These are phyloP conservation scores for Neonectria hederae DNA, from an alignment of 2,329 filamentous ascomycete species.

Conservation along the genomic window DNA sequence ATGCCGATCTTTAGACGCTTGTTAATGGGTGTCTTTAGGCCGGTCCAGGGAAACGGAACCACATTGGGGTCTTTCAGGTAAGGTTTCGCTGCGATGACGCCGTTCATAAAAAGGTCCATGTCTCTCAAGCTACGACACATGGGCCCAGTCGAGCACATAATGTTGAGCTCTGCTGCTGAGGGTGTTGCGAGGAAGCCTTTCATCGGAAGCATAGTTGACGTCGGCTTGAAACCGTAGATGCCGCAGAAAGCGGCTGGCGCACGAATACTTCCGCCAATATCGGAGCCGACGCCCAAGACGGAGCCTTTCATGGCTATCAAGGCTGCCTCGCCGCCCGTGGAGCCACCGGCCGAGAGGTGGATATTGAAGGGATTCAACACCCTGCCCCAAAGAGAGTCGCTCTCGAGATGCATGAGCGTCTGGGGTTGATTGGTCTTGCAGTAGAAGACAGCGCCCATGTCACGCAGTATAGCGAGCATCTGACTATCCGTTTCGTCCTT, in stretches of 20 bases:
- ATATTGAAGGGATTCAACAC: constrained; percentile 70
- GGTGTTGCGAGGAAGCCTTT: constrained; percentile 38
- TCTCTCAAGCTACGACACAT: constrained; percentile 39
- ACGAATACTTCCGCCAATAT: constrained; percentile 50
- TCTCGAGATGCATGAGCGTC: constrained; percentile 63
- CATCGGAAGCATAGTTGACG: constrained; percentile 39
- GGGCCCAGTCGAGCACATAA: constrained; percentile 44
- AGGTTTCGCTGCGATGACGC: constrained; percentile 25
- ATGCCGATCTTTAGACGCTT: constrained; percentile 54
- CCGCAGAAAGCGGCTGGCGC: constrained; percentile 44
- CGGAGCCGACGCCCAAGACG: constrained; percentile 50
- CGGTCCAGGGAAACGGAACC: constrained; percentile 45
- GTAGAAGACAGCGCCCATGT: constrained; percentile 60
- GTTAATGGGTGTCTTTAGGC: constrained; percentile 27
- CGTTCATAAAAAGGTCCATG: constrained; percentile 35
- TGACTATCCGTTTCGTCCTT: constrained; percentile 62
- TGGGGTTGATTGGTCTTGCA: constrained; percentile 71
- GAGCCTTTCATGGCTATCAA: constrained; percentile 51
- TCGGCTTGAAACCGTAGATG: constrained; percentile 38
- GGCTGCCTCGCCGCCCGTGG: constrained; percentile 64
- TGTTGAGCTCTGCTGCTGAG: constrained; percentile 45
- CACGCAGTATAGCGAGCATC: constrained; percentile 64
- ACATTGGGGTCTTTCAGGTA: constrained; percentile 43
- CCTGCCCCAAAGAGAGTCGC: constrained; percentile 66
- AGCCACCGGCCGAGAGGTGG: constrained; percentile 68